These are phyloP conservation scores for Artemisia annua DNA, from an alignment of 129 eudicot genomes.

Conservation along the genomic window DNA sequence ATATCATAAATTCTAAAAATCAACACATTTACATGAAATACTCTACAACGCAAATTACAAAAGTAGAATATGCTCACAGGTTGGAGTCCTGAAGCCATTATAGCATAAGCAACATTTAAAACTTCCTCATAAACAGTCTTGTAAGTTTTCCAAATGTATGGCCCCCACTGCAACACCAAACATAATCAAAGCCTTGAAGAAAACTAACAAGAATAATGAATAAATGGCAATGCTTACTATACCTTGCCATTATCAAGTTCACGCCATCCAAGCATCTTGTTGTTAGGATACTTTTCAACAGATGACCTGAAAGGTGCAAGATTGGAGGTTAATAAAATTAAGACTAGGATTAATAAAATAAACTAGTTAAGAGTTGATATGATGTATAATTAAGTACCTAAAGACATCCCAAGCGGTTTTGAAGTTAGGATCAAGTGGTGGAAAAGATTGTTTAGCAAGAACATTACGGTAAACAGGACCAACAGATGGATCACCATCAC, in stretches of 20 bases:
- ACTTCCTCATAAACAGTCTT: conserved; percentile 65
- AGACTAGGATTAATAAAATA: neutral
- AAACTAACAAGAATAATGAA: neutral
- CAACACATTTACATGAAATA: conserved; percentile 13
- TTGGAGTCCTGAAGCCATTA: conserved; percentile 65
- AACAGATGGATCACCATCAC: conserved; percentile 64
- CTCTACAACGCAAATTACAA: neutral
- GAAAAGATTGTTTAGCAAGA: conserved; percentile 56
- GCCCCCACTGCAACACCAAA: conserved; percentile 61
- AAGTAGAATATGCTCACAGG: conserved; percentile 56
- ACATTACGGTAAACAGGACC: conserved; percentile 76
- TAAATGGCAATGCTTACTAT: neutral
- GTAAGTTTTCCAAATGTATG: conserved; percentile 93
- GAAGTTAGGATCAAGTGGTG: conserved; percentile 51
- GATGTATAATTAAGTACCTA: conserved; percentile 44
- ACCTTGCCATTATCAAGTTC: conserved; percentile 62
- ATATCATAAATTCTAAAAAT: neutral
- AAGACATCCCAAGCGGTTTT: conserved; percentile 76
- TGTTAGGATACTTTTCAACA: conserved; percentile 47
- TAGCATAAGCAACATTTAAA: conserved; percentile 67
- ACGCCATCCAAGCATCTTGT: conserved; percentile 93
- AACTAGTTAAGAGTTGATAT: neutral
- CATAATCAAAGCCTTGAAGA: neutral
- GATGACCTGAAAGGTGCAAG: conserved; percentile 38
- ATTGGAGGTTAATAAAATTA: neutral